phyloP scores from a whole-genome alignment of 2,329 filamentous ascomycete genomes.

The Sporothrix schenckii region DNA sequence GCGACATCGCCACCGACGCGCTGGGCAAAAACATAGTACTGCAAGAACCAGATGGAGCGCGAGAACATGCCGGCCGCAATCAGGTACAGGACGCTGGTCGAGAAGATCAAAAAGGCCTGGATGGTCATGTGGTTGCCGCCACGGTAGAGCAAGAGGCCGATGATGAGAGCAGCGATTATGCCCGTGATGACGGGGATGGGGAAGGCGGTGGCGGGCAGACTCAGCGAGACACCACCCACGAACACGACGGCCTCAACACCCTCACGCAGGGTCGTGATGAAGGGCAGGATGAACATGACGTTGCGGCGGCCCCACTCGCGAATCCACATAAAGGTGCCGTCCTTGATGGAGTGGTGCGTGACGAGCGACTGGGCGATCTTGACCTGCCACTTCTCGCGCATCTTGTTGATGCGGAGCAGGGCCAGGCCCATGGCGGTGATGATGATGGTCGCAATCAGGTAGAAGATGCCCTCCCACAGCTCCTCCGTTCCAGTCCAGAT shows the following conservation, averaged over 20 bases:
- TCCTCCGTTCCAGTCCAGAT: constrained; percentile 70
- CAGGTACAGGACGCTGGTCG: constrained; percentile 78
- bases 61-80: constrained; percentile 81
- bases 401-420: constrained; percentile 77
- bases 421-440: constrained; percentile 81
- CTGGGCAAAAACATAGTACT: constrained; percentile 56
- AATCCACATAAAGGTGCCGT: constrained; percentile 47
- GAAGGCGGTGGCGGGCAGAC: constrained; percentile 72
- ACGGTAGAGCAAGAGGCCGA: constrained; percentile 74
- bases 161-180: constrained; percentile 63
- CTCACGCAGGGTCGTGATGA: constrained; percentile 84
- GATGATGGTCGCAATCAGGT: constrained; percentile 73
- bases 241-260: constrained; percentile 86
- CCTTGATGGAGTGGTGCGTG: constrained; percentile 44
- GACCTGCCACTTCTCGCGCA: constrained; percentile 84
- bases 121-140: constrained; percentile 36
- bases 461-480: constrained; percentile 81
- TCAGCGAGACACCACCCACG: constrained; percentile 79
- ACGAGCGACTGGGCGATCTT: constrained; percentile 76
- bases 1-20: constrained; percentile 59
- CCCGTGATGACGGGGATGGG: constrained; percentile 77
- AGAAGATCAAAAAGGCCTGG: constrained; percentile 67
- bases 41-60: constrained; percentile 70
- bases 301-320: constrained; percentile 68
- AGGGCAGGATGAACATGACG: constrained; percentile 82